These are phyloP conservation scores for Diphasiastrum complanatum DNA, from an alignment of 83 land plant genomes.

Conservation along the genomic window DNA sequence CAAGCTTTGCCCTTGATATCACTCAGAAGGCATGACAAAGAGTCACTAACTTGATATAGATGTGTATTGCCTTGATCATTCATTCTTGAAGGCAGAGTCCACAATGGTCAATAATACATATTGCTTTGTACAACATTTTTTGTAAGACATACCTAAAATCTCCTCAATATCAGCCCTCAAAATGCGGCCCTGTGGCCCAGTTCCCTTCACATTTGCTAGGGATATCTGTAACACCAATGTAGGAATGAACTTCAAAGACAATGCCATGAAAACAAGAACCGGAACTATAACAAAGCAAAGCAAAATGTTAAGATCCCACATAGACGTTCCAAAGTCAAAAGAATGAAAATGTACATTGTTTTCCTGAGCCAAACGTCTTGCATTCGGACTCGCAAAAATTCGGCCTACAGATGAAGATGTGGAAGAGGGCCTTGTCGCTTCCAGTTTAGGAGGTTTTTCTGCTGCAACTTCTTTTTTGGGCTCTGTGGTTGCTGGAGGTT, in stretches of 20 bases:
- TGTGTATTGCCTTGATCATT: no score
- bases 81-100: no score
- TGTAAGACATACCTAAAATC: slow-evolving; percentile 48
- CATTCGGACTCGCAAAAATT: slow-evolving; percentile 72
- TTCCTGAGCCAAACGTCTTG: slow-evolving; percentile 77
- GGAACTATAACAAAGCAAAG: slow-evolving; percentile 8
- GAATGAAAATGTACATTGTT: no score
- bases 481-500: slow-evolving; percentile 30
- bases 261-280: background rate
- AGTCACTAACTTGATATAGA: no score
- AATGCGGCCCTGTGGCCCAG: slow-evolving; percentile 90
- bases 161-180: slow-evolving; percentile 95
- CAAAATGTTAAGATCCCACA: no score
- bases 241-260: background rate
- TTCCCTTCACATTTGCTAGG: slow-evolving; percentile 79
- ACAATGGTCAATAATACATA: background rate
- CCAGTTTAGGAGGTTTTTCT: slow-evolving; percentile 32
- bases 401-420: slow-evolving; percentile 45
- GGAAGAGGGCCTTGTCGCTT: slow-evolving; percentile 21
- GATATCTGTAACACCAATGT: slow-evolving; percentile 51
- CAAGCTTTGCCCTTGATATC: no score
- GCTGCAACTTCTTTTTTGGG: slow-evolving; percentile 17
- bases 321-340: no score
- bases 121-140: background rate
- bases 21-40: no score